These are phyloP conservation scores for Moesziomyces sp. DNA, from an alignment of 1,284 basidiomycete species.

Conservation along the genomic window DNA sequence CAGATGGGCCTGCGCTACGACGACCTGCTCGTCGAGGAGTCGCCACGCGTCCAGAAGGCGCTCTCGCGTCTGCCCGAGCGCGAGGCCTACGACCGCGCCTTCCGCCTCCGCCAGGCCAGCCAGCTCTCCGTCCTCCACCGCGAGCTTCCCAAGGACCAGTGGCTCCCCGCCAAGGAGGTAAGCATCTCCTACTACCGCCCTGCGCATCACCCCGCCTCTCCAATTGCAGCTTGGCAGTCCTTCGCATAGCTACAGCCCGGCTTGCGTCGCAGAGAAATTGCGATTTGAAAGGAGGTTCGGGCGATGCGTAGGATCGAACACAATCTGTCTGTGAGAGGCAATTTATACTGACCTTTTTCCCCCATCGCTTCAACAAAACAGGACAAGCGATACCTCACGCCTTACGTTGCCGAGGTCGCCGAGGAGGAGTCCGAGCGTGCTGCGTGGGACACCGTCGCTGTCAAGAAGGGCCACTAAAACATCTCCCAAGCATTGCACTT, in stretches of 20 bases:
- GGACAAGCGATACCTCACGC: constrained; percentile 91
- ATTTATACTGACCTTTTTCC: neutral
- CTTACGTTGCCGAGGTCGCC: constrained; percentile 80
- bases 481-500: too few relatives aligned
- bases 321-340: too few relatives aligned
- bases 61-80: constrained; percentile 80
- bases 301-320: too few relatives aligned
- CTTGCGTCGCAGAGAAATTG: too few relatives aligned
- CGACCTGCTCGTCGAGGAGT: constrained; percentile 92
- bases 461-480: constrained; percentile 56
- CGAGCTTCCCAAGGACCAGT: constrained; percentile 84
- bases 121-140: constrained; percentile 84
- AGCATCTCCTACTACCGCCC: constrained; percentile 4
- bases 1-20: constrained; percentile 92
- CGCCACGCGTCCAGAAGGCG: constrained; percentile 80
- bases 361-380: constrained; percentile 67
- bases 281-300: too few relatives aligned
- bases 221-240: too few relatives aligned
- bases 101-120: constrained; percentile 85
- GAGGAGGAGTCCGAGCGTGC: constrained; percentile 83
- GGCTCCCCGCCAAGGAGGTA: constrained; percentile 83
- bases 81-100: constrained; percentile 90
- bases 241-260: too few relatives aligned
- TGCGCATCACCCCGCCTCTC: too few relatives aligned
- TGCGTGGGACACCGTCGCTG: constrained; percentile 79